phyloP scores from a whole-genome alignment of 1,139 yeast genomes.

The Nakaseomyces kungkrabaensis region DNA sequence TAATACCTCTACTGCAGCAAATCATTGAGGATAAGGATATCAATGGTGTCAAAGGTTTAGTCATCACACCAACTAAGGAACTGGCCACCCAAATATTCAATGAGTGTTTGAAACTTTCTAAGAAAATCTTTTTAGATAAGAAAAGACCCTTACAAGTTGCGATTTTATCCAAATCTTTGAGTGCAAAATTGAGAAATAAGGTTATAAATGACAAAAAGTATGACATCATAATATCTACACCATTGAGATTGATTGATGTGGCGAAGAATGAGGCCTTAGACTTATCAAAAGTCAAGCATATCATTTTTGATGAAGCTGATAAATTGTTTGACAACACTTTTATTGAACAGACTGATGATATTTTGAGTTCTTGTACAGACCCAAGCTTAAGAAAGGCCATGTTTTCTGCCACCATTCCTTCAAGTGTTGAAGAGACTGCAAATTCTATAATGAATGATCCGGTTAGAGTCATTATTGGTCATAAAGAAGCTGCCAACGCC shows the following conservation, averaged over 20 bases:
- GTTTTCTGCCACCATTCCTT: slow-evolving; percentile 93
- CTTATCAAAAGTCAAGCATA: slow-evolving; percentile 55
- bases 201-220: slow-evolving; percentile 51
- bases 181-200: slow-evolving; percentile 55
- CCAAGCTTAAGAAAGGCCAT: slow-evolving; percentile 54
- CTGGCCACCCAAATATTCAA: slow-evolving; percentile 77
- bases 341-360: slow-evolving; percentile 82
- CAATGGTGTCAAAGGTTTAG: slow-evolving; percentile 58
- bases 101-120: slow-evolving; percentile 51
- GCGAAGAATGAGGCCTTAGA: slow-evolving; percentile 52
- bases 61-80: slow-evolving; percentile 89
- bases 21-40: slow-evolving; percentile 24
- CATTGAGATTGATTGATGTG: slow-evolving; percentile 74
- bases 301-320: slow-evolving; percentile 94
- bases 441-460: slow-evolving; percentile 71
- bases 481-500: slow-evolving; percentile 83
- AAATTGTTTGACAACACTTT: slow-evolving; percentile 85
- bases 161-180: slow-evolving; percentile 64
- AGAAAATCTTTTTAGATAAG: slow-evolving; percentile 34
- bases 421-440: slow-evolving; percentile 86
- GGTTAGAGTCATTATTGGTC: slow-evolving; percentile 80
- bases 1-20: slow-evolving; percentile 69
- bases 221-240: slow-evolving; percentile 81
- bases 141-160: slow-evolving; percentile 48
- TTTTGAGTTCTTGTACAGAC: slow-evolving; percentile 52